Evolutionary conservation across 192 early-diverging fungal genomes (phyloP).

Genomic region (Linnemannia elongata): DNA sequence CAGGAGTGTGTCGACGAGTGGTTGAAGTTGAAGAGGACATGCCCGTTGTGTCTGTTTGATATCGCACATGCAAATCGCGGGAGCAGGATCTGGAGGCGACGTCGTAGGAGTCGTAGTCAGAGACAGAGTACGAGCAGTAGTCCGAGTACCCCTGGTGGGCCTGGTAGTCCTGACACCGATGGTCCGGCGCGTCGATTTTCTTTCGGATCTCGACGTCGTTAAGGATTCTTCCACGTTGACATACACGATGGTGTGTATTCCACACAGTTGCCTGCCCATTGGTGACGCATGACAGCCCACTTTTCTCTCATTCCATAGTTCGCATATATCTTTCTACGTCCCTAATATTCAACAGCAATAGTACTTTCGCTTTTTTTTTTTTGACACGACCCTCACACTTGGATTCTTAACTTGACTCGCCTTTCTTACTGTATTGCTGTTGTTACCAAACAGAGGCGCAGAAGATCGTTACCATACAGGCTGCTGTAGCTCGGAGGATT

Average conservation of each 20-base stretch:
- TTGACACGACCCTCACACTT: too few relatives aligned
- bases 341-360: background rate
- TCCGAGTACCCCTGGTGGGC: background rate
- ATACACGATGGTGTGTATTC: too few relatives aligned
- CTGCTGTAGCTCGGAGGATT: too few relatives aligned
- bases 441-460: too few relatives aligned
- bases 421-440: too few relatives aligned
- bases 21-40: conserved; percentile 80
- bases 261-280: too few relatives aligned
- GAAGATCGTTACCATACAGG: too few relatives aligned
- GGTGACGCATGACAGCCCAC: too few relatives aligned
- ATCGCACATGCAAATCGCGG: conserved; percentile 43
- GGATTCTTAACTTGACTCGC: too few relatives aligned
- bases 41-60: conserved; percentile 82
- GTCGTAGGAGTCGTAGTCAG: conserved; percentile 2
- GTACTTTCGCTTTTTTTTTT: background rate
- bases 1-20: conserved; percentile 87
- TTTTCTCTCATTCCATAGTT: too few relatives aligned
- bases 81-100: conserved; percentile 12
- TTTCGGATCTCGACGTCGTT: conserved; percentile 16
- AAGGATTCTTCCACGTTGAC: background rate
- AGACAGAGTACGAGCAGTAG: background rate
- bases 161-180: background rate
- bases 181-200: conserved; percentile 4
- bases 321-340: background rate